phyloP scores from a whole-genome alignment of 1,139 yeast species.

The Geotrichum bryndzae region DNA sequence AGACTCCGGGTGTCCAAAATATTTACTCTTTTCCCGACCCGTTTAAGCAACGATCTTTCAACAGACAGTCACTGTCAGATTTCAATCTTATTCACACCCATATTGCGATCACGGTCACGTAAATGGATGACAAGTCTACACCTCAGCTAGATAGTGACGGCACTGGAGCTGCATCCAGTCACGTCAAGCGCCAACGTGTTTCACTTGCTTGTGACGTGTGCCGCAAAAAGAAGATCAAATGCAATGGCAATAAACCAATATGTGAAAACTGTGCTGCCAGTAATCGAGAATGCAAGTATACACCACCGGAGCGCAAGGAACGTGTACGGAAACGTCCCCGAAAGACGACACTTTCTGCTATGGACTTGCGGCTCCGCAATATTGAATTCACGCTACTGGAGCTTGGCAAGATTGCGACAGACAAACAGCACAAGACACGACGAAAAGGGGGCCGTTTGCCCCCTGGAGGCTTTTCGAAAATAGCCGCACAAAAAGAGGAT shows the following conservation, averaged over 20 bases:
- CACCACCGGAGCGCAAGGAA: slow-evolving; percentile 23
- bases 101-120: neutral
- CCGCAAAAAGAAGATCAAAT: slow-evolving; percentile 61
- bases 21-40: neutral
- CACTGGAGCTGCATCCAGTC: neutral
- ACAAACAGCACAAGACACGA: neutral
- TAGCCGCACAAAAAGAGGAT: no score
- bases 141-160: neutral
- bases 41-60: no score
- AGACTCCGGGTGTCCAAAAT: no score
- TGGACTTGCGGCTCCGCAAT: neutral
- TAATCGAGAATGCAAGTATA: slow-evolving; percentile 32
- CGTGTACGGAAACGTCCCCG: neutral
- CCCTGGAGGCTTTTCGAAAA: no score
- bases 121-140: neutral
- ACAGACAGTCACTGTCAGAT: neutral
- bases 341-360: neutral
- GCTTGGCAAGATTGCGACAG: neutral
- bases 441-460: neutral
- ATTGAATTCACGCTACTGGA: neutral
- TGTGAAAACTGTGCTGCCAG: slow-evolving; percentile 56
- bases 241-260: slow-evolving; percentile 62
- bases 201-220: slow-evolving; percentile 56
- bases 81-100: neutral
- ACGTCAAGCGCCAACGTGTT: slow-evolving; percentile 33